These are phyloP conservation scores for Akanthomyces lecanii DNA, from an alignment of 2,329 filamentous ascomycete genomes.

Conservation along the genomic window DNA sequence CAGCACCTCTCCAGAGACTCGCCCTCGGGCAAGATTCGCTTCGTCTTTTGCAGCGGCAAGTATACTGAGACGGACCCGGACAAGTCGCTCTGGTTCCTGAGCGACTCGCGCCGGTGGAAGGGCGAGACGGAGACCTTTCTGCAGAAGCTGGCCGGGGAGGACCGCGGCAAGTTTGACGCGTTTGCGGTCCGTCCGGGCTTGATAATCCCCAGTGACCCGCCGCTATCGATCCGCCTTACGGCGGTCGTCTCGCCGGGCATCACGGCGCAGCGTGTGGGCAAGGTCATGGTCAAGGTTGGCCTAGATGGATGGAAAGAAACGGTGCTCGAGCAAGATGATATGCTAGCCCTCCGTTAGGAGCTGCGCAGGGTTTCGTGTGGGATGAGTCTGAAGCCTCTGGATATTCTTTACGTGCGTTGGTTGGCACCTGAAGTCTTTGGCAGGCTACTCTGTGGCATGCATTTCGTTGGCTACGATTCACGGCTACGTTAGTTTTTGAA, in stretches of 20 bases:
- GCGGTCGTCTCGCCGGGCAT: slow-evolving; percentile 30
- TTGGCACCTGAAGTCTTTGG: no score
- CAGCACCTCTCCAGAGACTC: slow-evolving; percentile 28
- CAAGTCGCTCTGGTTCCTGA: slow-evolving; percentile 33
- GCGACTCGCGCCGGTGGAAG: slow-evolving; percentile 35
- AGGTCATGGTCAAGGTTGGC: slow-evolving; percentile 33
- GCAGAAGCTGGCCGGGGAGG: slow-evolving; percentile 33
- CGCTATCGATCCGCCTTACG: slow-evolving; percentile 25
- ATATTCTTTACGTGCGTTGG: no score
- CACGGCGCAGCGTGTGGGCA: slow-evolving; percentile 33
- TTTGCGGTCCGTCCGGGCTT: slow-evolving; percentile 35
- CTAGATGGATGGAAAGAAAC: slow-evolving; percentile 34
- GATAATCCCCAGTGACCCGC: slow-evolving; percentile 27
- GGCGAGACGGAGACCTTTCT: slow-evolving; percentile 38
- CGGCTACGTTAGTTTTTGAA: neutral
- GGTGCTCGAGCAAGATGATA: slow-evolving; percentile 31
- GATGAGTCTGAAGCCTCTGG: neutral
- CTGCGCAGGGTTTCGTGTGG: no score
- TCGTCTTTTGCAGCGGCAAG: slow-evolving; percentile 40
- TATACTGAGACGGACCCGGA: slow-evolving; percentile 31
- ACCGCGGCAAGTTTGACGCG: slow-evolving; percentile 31
- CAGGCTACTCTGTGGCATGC: neutral
- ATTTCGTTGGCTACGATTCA: neutral
- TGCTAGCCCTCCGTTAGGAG: neutral
- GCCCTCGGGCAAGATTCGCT: slow-evolving; percentile 35